Conservation (phyloP, 257 asterid genomes). For the Forsythia viridissima region DNA sequence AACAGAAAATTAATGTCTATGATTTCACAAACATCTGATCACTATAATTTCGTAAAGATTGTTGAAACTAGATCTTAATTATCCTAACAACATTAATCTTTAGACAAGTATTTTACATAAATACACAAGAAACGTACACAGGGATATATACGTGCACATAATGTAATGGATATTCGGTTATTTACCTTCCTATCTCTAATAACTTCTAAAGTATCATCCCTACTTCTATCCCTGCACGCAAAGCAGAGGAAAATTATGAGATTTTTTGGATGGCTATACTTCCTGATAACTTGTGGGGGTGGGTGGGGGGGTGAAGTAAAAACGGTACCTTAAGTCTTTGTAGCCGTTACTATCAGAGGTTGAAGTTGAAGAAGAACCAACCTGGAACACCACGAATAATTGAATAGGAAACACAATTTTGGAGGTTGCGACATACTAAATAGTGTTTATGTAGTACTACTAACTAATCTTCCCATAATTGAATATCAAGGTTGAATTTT, state of each 20-base stretch:
- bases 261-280: slow-evolving; percentile 1
- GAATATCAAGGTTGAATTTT: not conserved
- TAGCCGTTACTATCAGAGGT: slow-evolving; percentile 56
- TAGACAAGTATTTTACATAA: not conserved
- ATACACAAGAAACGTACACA: not conserved
- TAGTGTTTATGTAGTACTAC: not conserved
- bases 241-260: slow-evolving; percentile 19
- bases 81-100: not conserved
- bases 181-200: slow-evolving; percentile 81
- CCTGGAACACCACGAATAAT: slow-evolving; percentile 35
- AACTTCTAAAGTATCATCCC: slow-evolving; percentile 50
- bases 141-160: not conserved
- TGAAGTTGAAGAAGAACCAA: slow-evolving; percentile 36
- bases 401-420: not conserved
- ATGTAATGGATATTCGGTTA: not conserved
- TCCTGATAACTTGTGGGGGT: not conserved
- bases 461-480: not conserved
- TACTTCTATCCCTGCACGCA: slow-evolving; percentile 54
- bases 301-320: not conserved
- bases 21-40: not conserved
- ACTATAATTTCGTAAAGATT: not conserved
- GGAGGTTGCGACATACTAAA: slow-evolving; percentile 2
- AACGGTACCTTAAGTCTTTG: slow-evolving; percentile 57
- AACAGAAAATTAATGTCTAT: not conserved
- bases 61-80: not conserved